phyloP scores from a whole-genome alignment of 139 green algal genomes.

The Chlamydomonas applanata region DNA sequence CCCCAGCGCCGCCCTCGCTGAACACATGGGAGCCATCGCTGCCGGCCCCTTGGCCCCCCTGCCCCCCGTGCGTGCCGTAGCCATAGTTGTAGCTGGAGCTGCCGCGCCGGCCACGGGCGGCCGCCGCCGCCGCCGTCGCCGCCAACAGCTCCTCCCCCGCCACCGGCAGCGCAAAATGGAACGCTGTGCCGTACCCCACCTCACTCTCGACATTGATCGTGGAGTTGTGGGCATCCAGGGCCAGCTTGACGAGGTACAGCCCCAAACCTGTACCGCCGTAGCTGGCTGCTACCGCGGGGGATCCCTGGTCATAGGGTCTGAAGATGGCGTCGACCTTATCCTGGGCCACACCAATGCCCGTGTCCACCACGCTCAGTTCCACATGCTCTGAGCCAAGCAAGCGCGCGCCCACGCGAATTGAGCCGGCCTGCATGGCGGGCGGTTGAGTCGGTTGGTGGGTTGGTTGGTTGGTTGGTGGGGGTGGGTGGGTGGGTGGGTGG shows the following conservation, averaged over 20 bases:
- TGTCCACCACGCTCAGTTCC: constrained; percentile 29
- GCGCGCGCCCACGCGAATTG: constrained; percentile 1
- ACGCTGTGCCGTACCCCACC: constrained; percentile 51
- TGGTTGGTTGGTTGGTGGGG: too few species aligned
- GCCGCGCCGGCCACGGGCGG: too few species aligned
- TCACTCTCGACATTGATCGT: constrained; percentile 48
- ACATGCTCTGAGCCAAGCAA: constrained; percentile 6
- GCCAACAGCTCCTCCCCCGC: background rate
- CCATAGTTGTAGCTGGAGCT: too few species aligned
- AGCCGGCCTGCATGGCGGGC: background rate
- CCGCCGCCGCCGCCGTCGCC: too few species aligned
- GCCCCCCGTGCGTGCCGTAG: too few species aligned
- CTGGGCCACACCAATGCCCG: constrained; percentile 23
- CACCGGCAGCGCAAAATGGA: constrained; percentile 59
- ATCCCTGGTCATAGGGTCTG: constrained; percentile 17
- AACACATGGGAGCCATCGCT: too few species aligned
- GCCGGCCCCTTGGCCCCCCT: too few species aligned
- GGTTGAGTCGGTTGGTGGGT: too few species aligned
- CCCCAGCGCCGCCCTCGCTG: too few species aligned
- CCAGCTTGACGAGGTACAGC: constrained; percentile 48
- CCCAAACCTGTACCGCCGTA: constrained; percentile 63
- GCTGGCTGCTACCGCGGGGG: background rate
- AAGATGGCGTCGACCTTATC: constrained; percentile 24
- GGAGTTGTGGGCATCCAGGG: constrained; percentile 57
- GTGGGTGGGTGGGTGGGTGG: too few species aligned